A percentile compares a stretch with the other conserved stretches of the same genome.
Conservation (phyloP, 177 flowering plant genomes). For the Tripterygium wilfordii region DNA sequence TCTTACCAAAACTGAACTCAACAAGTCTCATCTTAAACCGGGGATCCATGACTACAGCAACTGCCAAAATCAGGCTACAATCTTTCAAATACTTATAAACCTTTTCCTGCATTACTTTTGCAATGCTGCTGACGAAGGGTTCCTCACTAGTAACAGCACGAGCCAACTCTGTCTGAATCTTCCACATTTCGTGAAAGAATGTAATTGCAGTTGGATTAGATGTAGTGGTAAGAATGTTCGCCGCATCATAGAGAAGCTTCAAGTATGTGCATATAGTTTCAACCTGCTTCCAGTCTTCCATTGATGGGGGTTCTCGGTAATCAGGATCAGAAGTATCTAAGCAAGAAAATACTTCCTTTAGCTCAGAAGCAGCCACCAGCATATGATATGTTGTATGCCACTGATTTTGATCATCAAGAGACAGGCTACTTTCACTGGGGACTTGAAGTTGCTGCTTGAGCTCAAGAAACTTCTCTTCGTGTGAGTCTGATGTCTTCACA, state of each 20-base stretch:
- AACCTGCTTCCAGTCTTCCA: conserved; percentile 59
- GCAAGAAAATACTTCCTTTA: conserved; percentile 74
- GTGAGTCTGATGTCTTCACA: conserved; percentile 61
- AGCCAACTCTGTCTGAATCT: conserved; percentile 55
- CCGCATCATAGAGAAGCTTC: conserved; percentile 57
- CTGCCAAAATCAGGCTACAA: conserved; percentile 53
- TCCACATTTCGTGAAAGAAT: conserved; percentile 77
- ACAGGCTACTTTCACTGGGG: conserved; percentile 44
- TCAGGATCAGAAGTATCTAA: conserved; percentile 65
- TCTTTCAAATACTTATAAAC: conserved; percentile 65
- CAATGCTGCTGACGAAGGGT: conserved; percentile 31
- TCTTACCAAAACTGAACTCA: conserved; percentile 62
- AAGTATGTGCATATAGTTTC: conserved; percentile 52
- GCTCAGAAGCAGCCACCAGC: conserved; percentile 61
- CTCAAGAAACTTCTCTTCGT: conserved; percentile 60
- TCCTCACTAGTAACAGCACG: conserved; percentile 45
- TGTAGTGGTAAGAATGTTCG: conserved; percentile 34
- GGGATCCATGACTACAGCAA: conserved; percentile 83
- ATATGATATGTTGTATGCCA: conserved; percentile 75
- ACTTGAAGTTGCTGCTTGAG: conserved; percentile 74
- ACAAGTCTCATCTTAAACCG: conserved; percentile 91
- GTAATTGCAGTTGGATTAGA: conserved; percentile 49
- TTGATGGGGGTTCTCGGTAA: conserved; percentile 49
- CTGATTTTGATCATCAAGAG: conserved; percentile 51
- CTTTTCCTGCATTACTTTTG: conserved; percentile 45